These are phyloP conservation scores for Talaromyces thailandensis DNA, from an alignment of 495 filamentous ascomycete genomes.

Conservation along the genomic window DNA sequence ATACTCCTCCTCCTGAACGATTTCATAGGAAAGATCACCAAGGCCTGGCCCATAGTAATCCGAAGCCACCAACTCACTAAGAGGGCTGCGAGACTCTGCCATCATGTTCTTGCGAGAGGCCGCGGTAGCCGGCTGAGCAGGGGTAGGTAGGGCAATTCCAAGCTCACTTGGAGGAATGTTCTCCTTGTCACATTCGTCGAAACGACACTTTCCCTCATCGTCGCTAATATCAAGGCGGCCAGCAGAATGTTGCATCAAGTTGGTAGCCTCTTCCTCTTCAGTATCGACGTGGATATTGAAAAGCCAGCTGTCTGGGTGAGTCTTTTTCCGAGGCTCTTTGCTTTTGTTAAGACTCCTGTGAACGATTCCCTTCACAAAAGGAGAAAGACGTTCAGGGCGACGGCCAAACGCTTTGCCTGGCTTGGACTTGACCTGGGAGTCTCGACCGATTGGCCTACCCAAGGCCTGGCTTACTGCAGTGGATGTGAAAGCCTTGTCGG, in stretches of 20 bases:
- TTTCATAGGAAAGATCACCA: constrained; percentile 49
- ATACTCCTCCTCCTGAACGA: constrained; percentile 50
- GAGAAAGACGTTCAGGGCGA: constrained; percentile 39
- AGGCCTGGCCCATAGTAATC: constrained; percentile 67
- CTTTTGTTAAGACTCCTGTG: constrained; percentile 37
- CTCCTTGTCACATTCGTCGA: constrained; percentile 70
- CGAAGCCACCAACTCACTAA: constrained; percentile 59
- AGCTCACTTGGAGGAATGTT: constrained; percentile 59
- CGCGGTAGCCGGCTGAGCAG: constrained; percentile 11
- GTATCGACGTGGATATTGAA: constrained; percentile 96
- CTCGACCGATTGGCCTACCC: constrained; percentile 31
- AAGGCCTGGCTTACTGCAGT: constrained; percentile 1
- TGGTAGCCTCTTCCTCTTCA: constrained; percentile 77
- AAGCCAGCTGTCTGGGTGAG: constrained; percentile 62
- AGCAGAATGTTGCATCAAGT: constrained; percentile 84
- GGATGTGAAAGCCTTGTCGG: background rate
- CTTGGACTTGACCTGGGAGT: constrained; percentile 29
- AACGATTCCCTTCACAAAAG: background rate
- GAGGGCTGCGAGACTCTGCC: constrained; percentile 51
- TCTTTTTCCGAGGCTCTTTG: constrained; percentile 25
- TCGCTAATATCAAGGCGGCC: constrained; percentile 72
- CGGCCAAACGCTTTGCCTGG: constrained; percentile 24
- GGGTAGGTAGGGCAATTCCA: constrained; percentile 19
- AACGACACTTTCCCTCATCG: constrained; percentile 35
- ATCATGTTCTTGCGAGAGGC: constrained; percentile 29